These are phyloP conservation scores for Botrytis squamosa DNA, from an alignment of 2,329 filamentous ascomycete genomes.

Conservation along the genomic window DNA sequence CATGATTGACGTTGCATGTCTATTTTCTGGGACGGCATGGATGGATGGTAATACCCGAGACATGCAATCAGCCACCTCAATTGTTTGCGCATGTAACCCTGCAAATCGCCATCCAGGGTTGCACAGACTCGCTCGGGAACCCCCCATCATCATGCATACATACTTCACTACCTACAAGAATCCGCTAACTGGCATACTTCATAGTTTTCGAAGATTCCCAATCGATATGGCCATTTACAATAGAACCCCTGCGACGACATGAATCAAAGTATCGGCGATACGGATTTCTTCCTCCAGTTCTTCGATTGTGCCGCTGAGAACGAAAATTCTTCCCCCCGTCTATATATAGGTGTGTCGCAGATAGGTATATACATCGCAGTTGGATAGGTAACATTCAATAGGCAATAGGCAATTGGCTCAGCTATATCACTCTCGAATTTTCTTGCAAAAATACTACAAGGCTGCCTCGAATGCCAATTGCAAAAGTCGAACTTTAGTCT, in stretches of 20 bases:
- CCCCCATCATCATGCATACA: not conserved
- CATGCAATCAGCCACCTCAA: constrained; percentile 15
- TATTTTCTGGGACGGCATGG: not conserved
- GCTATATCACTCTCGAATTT: not conserved
- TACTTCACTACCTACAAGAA: not conserved
- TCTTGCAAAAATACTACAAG: not conserved
- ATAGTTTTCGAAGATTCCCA: not conserved
- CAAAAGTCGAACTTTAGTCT: not conserved
- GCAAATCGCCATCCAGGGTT: constrained; percentile 1
- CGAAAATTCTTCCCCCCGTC: not conserved
- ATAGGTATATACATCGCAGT: not conserved
- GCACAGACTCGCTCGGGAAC: constrained; percentile 17
- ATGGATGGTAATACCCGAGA: constrained; percentile 2
- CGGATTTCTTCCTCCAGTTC: not conserved
- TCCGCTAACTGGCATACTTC: constrained; percentile 5
- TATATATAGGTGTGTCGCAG: too few species aligned
- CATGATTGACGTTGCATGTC: not conserved
- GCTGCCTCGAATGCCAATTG: not conserved
- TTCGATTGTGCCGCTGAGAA: not conserved
- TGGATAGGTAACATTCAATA: not conserved
- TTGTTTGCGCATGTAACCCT: constrained; percentile 13
- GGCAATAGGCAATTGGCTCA: not conserved
- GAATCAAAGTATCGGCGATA: not conserved
- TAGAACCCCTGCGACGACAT: not conserved
- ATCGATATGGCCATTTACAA: not conserved